A percentile compares a stretch with the other conserved stretches of the same genome.
These are phyloP conservation scores for Aspergillus ellipticus DNA, from an alignment of 495 filamentous ascomycete genomes.

Conservation along the genomic window DNA sequence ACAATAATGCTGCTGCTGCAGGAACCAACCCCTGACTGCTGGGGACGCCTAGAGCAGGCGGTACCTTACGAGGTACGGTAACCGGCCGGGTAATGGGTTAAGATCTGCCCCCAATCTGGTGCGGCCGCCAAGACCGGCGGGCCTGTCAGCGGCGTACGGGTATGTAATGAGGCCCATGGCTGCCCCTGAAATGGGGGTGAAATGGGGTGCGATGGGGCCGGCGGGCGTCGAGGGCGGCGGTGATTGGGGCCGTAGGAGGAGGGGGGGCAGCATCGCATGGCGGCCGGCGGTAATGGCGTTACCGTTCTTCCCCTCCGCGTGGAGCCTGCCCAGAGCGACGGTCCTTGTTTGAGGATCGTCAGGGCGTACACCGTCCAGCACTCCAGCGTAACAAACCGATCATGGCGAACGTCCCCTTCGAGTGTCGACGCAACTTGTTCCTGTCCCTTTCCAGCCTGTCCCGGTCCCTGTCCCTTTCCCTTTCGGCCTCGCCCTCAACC, in stretches of 20 bases:
- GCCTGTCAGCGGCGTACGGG: neutral
- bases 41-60: too few relatives aligned
- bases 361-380: too few relatives aligned
- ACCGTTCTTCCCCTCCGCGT: conserved; percentile 3
- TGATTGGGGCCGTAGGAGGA: neutral
- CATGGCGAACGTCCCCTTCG: neutral
- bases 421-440: neutral
- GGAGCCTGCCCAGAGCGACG: conserved; percentile 10
- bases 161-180: neutral
- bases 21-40: neutral
- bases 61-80: neutral
- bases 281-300: conserved; percentile 1
- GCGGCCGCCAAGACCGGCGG: neutral
- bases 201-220: too few relatives aligned
- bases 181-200: conserved; percentile 1
- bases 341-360: conserved; percentile 21
- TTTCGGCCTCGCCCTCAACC: neutral
- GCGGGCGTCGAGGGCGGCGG: neutral
- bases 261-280: neutral
- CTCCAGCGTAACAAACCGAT: conserved; percentile 8
- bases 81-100: neutral
- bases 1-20: conserved; percentile 1
- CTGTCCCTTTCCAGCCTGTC: neutral
- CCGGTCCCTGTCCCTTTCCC: neutral
- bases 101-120: neutral